Conservation (phyloP, 176 grass and related monocot species). For the Carex kokanica region DNA sequence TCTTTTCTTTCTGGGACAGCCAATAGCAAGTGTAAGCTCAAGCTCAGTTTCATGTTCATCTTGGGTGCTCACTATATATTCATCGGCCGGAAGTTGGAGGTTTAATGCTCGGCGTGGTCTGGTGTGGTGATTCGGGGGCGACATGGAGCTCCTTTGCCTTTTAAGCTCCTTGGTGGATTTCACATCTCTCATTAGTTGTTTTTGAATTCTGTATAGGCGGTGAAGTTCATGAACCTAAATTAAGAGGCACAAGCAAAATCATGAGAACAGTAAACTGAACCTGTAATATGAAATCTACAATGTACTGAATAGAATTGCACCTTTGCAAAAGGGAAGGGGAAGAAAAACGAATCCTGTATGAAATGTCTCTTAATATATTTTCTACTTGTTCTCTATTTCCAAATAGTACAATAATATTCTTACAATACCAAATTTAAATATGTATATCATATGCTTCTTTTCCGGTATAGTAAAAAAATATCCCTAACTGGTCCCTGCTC, state of each 20-base stretch:
- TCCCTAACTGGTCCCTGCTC: neutral
- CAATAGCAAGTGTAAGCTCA: constrained; percentile 57
- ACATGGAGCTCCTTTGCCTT: constrained; percentile 28
- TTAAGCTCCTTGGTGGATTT: neutral
- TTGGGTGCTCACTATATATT: constrained; percentile 23
- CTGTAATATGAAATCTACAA: neutral
- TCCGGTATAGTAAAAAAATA: neutral
- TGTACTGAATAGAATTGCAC: neutral
- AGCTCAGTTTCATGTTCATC: constrained; percentile 37
- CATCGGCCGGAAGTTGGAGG: constrained; percentile 36
- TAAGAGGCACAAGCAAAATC: neutral
- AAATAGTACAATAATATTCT: neutral
- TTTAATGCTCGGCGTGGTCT: constrained; percentile 27
- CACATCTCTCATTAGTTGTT: constrained; percentile 55
- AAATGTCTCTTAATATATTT: neutral
- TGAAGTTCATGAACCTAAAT: constrained; percentile 62
- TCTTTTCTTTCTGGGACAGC: constrained; percentile 26
- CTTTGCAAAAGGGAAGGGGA: neutral
- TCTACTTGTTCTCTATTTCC: neutral
- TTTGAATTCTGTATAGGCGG: constrained; percentile 58
- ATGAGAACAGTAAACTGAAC: neutral
- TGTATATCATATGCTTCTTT: neutral
- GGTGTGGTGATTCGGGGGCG: constrained; percentile 32
- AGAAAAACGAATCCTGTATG: neutral
- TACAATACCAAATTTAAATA: neutral